Evolutionary conservation across 2,329 filamentous ascomycete species (phyloP), one percentile per base, ranked within the genome.

Genomic region (Helicocarpus griseus): DNA sequence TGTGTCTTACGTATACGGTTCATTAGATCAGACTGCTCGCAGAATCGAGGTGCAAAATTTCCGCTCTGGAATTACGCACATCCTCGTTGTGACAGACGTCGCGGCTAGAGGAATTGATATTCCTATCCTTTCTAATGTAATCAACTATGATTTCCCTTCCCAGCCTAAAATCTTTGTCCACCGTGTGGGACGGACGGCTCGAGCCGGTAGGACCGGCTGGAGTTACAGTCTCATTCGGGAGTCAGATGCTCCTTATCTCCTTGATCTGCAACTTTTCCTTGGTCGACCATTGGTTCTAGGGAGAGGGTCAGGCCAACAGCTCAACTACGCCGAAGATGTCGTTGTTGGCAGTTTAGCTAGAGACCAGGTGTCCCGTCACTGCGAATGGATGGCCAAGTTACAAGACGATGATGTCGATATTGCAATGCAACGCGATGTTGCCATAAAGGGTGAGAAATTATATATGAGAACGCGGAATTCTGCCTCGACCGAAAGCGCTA

Each of bases 51-150:
- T 97, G 13, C 85, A 95, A 53, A 85, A 90, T 57, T 98, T 98
- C 67, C 79, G 94, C 53, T 78, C 77, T 22, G 93, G 93, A 5
- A 79, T 85, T 57, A 86, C 88, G 0, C 91, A 95, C 59, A 89
- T 98, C 45, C 73, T 98, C 7, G 90, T 98, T 2, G 91, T 97
- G 41, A 98, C 93, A 1, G 93, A 98, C 66, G 89, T 98, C 50
- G 93, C 93, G 13, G 93, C 93, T 21, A 81, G 93, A 76, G 91
- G 93, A 81, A 94, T 98, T 55, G 93, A 98, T 81, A 95, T 98
- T 59, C 93, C 93, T 0, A 80, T 96, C 44, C 77, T 98, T 33
- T 90, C 89, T 52, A 97, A 98, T 65, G 93, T 98, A 53, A 91
- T 98, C 74, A 97, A 98, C 74, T 98, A 95, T 69, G 91, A 97